Base-by-base conservation (phyloP, 75 land plant species). In the Selaginella moellendorffii region DNA sequence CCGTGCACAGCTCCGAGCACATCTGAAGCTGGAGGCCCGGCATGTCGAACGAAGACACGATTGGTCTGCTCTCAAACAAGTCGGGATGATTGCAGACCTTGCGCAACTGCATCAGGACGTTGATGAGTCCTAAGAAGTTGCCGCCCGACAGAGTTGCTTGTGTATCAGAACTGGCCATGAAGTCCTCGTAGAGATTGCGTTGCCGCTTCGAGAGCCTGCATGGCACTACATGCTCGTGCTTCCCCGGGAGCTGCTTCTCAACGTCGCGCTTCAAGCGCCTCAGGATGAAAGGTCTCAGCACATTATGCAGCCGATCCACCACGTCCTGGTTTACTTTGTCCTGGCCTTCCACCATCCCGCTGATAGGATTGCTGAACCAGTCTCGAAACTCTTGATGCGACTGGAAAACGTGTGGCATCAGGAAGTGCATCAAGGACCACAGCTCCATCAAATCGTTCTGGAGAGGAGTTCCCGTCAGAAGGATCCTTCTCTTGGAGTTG, bases 71-170 rank as follows among this genome's bases (percentile, higher is more conserved):
- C 72, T 95, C 99, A 81, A 95, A 95, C 24, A 95, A 68, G 73
- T 95, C 99, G 26, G 99, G 99, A 79, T 95, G 99, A 72, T 95
- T 95, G 72, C 99, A 95, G 46, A 90, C 99, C 75, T 95, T 95
- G 2, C 99, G 80, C 53, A 95, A 82, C 65, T 95, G 99, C 99
- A 95, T 95, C 56, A 95, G 82, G 21, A 95, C 84, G 76, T 85
- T 90, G 26, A 95, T 87, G 74, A 95, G 78, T 5, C 88, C 97
- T 72, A 95, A 83, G 67, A 85, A 95, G 30, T 90, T 95, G 36
- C 86, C 74, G 76, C 86, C 90, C 10, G 91, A 79, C 53, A 95
- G 69, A 29, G 99, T 95, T 66, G 92, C 97, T 75, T 95, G 99
- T 53, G 99, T 95, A 68, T 95, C 99, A 52, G 96, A 86, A 71